Evolutionary conservation across 257 asterid genomes (phyloP), one percentile per base, ranked within the genome.

Genomic region (Paulownia fortunei): DNA sequence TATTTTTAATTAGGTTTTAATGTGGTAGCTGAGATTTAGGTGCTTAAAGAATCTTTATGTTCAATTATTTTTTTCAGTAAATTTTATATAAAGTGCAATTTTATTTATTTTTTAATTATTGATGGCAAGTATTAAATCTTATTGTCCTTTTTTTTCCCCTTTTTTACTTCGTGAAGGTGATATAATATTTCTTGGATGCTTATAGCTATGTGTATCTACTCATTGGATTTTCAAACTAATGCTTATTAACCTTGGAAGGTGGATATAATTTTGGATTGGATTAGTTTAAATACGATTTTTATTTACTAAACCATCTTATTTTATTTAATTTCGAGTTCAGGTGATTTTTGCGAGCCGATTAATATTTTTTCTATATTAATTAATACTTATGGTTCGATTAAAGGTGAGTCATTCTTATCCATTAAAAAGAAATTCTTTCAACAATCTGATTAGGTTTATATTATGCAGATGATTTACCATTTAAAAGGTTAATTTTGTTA

Each of bases 1-100:
- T n/a, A n/a, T n/a, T n/a, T n/a, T n/a, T n/a, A n/a, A 69, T 30
- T 64, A 0, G 39, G 52, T 67, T 66, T 67, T 19, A 41, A 27
- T 42, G 41, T 27, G 78, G 81, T 78, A 56, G 81, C 56, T 74
- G 75, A 60, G 24, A 46, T 39, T 58, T 63, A 15, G 56, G 47
- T 68, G 72, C 51, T 41, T 37, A 58, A 72, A 72, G 36, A 61
- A 44, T 13, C 21, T 13, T 15, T 67, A n/a, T 58, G 41, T 21
- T 16, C 54, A 63, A 62, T 67, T 54, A 73, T 67, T 32, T 54
- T 67, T 51, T 51, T 19, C 44, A 13, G 36, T 47, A 58, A 26
- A 39, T 54, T 62, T 78, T 11, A 32, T 60, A 24, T n/a, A 27
- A 41, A 56, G 8, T 10, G 7, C 37, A 46, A 49, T 39, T 76